Evolutionary conservation across 805 yeast genomes (phyloP).

Genomic region (Myxozyma kluyveri): DNA sequence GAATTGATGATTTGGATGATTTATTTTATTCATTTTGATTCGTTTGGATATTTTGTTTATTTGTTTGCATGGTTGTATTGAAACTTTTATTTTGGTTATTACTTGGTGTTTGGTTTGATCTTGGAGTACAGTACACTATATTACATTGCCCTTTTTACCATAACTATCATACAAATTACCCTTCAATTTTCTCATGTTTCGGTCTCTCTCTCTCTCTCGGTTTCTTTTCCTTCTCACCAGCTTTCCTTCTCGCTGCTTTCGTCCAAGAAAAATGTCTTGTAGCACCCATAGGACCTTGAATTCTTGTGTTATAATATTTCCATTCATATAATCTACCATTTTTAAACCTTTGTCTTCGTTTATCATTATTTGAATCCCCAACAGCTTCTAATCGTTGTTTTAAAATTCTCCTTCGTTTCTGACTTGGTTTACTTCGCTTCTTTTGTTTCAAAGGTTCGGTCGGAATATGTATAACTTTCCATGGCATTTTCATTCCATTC

Average conservation of each 20-base stretch:
- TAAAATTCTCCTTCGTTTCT: constrained; percentile 19
- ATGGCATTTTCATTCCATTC: constrained; percentile 20
- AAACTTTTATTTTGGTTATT: too few relatives aligned
- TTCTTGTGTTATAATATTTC: constrained; percentile 13
- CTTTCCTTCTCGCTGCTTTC: neutral
- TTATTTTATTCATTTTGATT: too few relatives aligned
- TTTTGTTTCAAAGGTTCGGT: neutral
- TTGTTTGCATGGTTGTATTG: too few relatives aligned
- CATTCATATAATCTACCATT: constrained; percentile 11
- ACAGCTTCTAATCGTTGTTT: neutral
- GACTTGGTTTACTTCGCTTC: constrained; percentile 15
- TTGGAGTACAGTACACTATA: too few relatives aligned
- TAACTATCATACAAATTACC: too few relatives aligned
- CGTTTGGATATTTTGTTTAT: too few relatives aligned
- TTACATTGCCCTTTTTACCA: too few relatives aligned
- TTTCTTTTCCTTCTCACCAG: neutral
- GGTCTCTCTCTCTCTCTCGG: constrained; percentile 7
- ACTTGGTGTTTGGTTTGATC: too few relatives aligned
- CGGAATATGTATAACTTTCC: constrained; percentile 22
- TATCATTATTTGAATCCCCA: neutral
- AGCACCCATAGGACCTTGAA: too few relatives aligned
- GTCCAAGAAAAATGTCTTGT: too few relatives aligned
- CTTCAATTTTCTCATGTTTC: neutral
- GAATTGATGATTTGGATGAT: too few relatives aligned
- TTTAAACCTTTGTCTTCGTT: constrained; percentile 4